phyloP scores from a whole-genome alignment of 2,329 filamentous ascomycete genomes.

The Plectosphaerella plurivora region DNA sequence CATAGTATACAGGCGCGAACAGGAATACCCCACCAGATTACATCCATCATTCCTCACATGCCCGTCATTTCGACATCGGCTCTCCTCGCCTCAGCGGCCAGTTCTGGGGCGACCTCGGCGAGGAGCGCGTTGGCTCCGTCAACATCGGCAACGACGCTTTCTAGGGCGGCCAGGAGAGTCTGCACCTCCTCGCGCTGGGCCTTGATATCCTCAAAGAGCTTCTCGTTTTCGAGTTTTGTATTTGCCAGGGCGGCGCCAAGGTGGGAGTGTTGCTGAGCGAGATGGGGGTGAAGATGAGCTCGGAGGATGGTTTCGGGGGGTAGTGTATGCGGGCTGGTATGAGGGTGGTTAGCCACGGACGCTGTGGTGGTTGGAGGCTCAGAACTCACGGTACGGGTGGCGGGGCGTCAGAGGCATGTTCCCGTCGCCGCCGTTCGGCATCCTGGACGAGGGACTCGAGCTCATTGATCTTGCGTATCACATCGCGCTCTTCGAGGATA shows the following conservation, averaged over 20 bases:
- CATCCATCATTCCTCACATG: constrained; percentile 6
- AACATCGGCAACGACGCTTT: constrained; percentile 49
- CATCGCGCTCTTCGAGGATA: constrained; percentile 45
- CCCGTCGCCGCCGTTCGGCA: constrained; percentile 34
- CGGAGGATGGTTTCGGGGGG: constrained; percentile 46
- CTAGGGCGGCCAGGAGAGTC: constrained; percentile 42
- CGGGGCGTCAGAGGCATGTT: constrained; percentile 18
- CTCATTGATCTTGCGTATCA: constrained; percentile 54
- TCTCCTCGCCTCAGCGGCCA: constrained; percentile 45
- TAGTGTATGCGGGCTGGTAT: constrained; percentile 49
- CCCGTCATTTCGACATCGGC: constrained; percentile 35
- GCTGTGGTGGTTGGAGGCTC: not conserved
- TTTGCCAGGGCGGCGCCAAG: constrained; percentile 55
- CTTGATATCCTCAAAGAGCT: constrained; percentile 44
- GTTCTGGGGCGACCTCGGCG: constrained; percentile 38
- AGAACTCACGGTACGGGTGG: constrained; percentile 41
- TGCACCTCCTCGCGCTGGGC: constrained; percentile 53
- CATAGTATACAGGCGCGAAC: not conserved
- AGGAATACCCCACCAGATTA: not conserved
- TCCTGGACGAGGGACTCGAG: constrained; percentile 51
- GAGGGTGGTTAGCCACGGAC: not conserved
- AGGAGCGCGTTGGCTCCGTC: constrained; percentile 47
- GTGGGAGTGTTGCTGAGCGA: constrained; percentile 47
- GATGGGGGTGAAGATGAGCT: constrained; percentile 51
- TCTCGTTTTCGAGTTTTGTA: constrained; percentile 51